Conservation (phyloP, 2,329 filamentous ascomycete species). For the Colletotrichum cordylinicola region DNA sequence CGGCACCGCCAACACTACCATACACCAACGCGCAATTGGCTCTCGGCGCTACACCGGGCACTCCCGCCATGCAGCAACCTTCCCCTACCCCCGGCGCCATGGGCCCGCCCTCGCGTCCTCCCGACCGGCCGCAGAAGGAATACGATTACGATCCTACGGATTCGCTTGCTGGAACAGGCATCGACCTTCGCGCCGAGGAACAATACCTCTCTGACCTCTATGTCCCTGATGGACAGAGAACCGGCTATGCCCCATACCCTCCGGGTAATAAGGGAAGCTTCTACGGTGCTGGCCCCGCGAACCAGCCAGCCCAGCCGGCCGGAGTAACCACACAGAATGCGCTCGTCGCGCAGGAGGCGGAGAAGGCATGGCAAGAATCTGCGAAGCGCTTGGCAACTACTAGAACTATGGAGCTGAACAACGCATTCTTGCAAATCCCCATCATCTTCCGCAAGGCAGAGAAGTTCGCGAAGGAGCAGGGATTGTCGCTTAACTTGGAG, state of each 20-base stretch:
- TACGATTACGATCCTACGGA: slow-evolving; percentile 80
- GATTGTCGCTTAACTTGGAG: slow-evolving; percentile 61
- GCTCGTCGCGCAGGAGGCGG: slow-evolving; percentile 68
- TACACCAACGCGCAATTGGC: slow-evolving; percentile 28
- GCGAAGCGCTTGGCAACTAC: slow-evolving; percentile 65
- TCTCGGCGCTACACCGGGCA: slow-evolving; percentile 5
- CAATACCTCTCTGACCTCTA: slow-evolving; percentile 77
- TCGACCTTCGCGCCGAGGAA: slow-evolving; percentile 87
- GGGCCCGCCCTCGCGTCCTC: slow-evolving; percentile 66
- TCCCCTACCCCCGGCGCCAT: slow-evolving; percentile 47
- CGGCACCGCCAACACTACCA: slow-evolving; percentile 14
- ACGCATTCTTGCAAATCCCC: slow-evolving; percentile 75
- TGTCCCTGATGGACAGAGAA: slow-evolving; percentile 52
- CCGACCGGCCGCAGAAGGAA: slow-evolving; percentile 67
- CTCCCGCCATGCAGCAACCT: slow-evolving; percentile 18
- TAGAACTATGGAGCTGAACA: slow-evolving; percentile 72
- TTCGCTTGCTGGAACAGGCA: slow-evolving; percentile 82
- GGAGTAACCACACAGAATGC: slow-evolving; percentile 62
- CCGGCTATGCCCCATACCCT: slow-evolving; percentile 61
- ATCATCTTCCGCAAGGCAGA: slow-evolving; percentile 62
- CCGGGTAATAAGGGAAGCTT: slow-evolving; percentile 62
- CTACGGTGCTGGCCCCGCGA: slow-evolving; percentile 70
- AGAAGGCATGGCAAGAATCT: slow-evolving; percentile 70
- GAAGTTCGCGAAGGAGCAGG: slow-evolving; percentile 64
- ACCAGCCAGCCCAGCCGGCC: slow-evolving; percentile 60